These are phyloP conservation scores for Epichloe hybrida DNA, from an alignment of 2,329 filamentous ascomycete genomes.

Conservation along the genomic window DNA sequence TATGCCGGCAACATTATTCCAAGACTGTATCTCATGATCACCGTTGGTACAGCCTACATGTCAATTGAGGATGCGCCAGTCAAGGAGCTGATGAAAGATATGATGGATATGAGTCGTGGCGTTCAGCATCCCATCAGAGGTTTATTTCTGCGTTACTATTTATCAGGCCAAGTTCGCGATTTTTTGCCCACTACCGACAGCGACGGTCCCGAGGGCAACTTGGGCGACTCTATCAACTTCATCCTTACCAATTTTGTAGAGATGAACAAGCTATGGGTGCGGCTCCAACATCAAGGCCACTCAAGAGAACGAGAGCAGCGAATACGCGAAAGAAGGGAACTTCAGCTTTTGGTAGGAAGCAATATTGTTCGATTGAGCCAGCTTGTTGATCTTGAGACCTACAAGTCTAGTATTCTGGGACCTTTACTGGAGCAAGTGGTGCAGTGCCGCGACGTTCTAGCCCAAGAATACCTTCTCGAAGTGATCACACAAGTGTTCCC, in stretches of 20 bases:
- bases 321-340: slow-evolving; percentile 85
- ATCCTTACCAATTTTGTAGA: slow-evolving; percentile 97
- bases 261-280: slow-evolving; percentile 99
- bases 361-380: slow-evolving; percentile 93
- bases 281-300: slow-evolving; percentile 92
- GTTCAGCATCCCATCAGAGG: slow-evolving; percentile 95
- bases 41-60: slow-evolving; percentile 98
- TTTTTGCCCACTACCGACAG: slow-evolving; percentile 67
- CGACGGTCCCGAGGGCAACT: slow-evolving; percentile 86
- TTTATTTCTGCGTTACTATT: slow-evolving; percentile 88
- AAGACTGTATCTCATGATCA: slow-evolving; percentile 96
- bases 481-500: slow-evolving; percentile 98
- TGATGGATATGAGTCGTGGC: slow-evolving; percentile 99
- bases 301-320: slow-evolving; percentile 87
- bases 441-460: slow-evolving; percentile 90
- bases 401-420: slow-evolving; percentile 79
- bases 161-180: slow-evolving; percentile 89
- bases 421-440: slow-evolving; percentile 93
- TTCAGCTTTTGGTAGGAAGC: slow-evolving; percentile 90
- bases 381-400: slow-evolving; percentile 85
- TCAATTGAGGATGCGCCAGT: slow-evolving; percentile 94
- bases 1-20: slow-evolving; percentile 98
- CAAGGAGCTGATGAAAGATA: slow-evolving; percentile 99
- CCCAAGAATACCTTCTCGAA: slow-evolving; percentile 93
- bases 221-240: slow-evolving; percentile 97